phyloP scores from a whole-genome alignment of 73 alveolate species.

The Paramecium pentaurelia region DNA sequence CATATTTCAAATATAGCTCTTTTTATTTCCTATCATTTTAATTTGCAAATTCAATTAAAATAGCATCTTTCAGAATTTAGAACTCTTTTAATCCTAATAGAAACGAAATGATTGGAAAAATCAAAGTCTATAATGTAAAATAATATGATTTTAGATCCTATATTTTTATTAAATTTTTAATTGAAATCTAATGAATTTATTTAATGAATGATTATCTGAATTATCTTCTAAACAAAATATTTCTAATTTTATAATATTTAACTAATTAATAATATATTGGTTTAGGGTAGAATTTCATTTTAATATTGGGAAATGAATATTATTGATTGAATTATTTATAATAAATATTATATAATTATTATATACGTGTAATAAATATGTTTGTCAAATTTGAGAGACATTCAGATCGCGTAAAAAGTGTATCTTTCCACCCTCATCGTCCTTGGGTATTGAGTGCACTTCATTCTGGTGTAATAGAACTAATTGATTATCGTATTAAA shows the following conservation, averaged over 20 bases:
- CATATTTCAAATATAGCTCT: neutral
- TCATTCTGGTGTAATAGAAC: slow-evolving; percentile 90
- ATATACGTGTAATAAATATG: neutral
- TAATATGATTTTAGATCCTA: neutral
- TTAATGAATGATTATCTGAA: neutral
- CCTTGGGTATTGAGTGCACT: slow-evolving; percentile 93
- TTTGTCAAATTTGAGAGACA: slow-evolving; percentile 91
- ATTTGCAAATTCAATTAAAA: neutral
- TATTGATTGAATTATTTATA: neutral
- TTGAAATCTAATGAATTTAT: neutral
- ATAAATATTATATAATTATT: neutral
- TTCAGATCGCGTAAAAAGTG: slow-evolving; percentile 95
- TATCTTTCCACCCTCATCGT: slow-evolving; percentile 95
- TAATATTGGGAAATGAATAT: neutral
- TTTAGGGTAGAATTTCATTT: neutral
- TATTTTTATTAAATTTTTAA: neutral
- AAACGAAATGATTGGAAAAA: neutral
- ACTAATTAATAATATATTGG: neutral
- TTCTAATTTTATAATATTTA: neutral
- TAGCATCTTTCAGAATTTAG: neutral
- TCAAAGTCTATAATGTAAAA: neutral
- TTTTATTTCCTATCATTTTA: neutral
- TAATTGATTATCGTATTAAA: slow-evolving; percentile 92
- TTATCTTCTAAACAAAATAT: neutral
- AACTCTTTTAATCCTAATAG: neutral